Percentiles rank a stretch among this genome's conserved stretches.
Conservation (phyloP, 2,329 filamentous ascomycete genomes). For the Ophiocordyceps australis region DNA sequence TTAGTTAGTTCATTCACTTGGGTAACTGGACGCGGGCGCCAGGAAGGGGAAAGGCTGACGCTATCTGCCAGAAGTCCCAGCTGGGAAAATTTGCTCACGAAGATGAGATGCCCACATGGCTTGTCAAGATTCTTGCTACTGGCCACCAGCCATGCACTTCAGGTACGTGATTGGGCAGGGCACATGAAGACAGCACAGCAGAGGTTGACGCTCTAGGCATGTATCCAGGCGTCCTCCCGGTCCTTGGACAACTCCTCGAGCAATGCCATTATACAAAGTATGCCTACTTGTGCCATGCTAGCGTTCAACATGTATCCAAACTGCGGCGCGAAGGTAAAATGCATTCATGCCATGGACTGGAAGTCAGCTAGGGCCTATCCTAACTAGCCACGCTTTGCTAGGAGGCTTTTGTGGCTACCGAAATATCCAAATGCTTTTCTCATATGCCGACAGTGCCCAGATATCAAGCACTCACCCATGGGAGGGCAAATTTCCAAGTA, state of each 20-base stretch:
- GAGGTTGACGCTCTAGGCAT: background rate
- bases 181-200: background rate
- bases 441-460: constrained; percentile 49
- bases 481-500: constrained; percentile 44
- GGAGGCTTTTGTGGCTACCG: constrained; percentile 90
- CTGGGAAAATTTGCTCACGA: constrained; percentile 58
- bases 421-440: constrained; percentile 83
- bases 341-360: background rate
- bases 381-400: constrained; percentile 6
- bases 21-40: too few relatives aligned
- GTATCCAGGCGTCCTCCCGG: constrained; percentile 33
- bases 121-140: constrained; percentile 41
- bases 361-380: background rate
- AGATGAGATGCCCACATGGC: constrained; percentile 54
- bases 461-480: constrained; percentile 43
- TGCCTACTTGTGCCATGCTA: constrained; percentile 65
- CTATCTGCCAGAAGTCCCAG: constrained; percentile 32
- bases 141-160: constrained; percentile 35
- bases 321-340: constrained; percentile 49
- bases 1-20: too few relatives aligned
- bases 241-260: constrained; percentile 44
- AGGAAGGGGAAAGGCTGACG: too few relatives aligned
- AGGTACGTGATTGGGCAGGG: too few relatives aligned
- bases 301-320: constrained; percentile 66
- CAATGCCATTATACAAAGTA: constrained; percentile 42